These are phyloP conservation scores for Globisporangium recalcitrans DNA, from an alignment of 352 stramenopile genomes.

Conservation along the genomic window DNA sequence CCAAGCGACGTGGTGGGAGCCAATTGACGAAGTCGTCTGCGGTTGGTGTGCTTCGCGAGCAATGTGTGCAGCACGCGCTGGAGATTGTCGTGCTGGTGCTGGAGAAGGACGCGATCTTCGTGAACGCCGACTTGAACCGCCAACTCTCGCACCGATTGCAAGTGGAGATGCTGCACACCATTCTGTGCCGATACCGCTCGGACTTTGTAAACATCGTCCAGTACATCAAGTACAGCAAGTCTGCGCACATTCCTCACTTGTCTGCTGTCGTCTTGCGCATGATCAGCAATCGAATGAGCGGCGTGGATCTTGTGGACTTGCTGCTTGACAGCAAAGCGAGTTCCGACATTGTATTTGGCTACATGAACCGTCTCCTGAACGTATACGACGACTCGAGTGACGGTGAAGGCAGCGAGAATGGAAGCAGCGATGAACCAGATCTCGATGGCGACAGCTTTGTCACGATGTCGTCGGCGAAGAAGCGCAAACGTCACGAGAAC, in stretches of 20 bases:
- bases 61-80: conserved; percentile 69
- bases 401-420: conserved; percentile 20
- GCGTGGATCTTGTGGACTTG: conserved; percentile 55
- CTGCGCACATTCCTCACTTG: conserved; percentile 58
- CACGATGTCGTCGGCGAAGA: conserved; percentile 35
- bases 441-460: conserved; percentile 23
- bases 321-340: conserved; percentile 61
- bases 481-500: conserved; percentile 37
- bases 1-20: conserved; percentile 36
- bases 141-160: conserved; percentile 57
- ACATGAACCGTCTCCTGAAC: conserved; percentile 76
- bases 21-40: conserved; percentile 48
- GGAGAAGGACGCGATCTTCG: conserved; percentile 65
- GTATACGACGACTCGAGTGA: conserved; percentile 44
- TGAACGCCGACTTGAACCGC: conserved; percentile 49
- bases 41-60: conserved; percentile 50
- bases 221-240: conserved; percentile 85
- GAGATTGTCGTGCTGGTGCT: conserved; percentile 73
- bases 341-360: conserved; percentile 65
- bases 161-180: conserved; percentile 73
- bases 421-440: conserved; percentile 13
- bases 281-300: conserved; percentile 63
- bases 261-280: conserved; percentile 63
- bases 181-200: conserved; percentile 58
- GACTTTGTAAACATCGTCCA: conserved; percentile 80